Conservation (phyloP, 2,329 filamentous ascomycete genomes). For the Ceratocystis ficicola region DNA sequence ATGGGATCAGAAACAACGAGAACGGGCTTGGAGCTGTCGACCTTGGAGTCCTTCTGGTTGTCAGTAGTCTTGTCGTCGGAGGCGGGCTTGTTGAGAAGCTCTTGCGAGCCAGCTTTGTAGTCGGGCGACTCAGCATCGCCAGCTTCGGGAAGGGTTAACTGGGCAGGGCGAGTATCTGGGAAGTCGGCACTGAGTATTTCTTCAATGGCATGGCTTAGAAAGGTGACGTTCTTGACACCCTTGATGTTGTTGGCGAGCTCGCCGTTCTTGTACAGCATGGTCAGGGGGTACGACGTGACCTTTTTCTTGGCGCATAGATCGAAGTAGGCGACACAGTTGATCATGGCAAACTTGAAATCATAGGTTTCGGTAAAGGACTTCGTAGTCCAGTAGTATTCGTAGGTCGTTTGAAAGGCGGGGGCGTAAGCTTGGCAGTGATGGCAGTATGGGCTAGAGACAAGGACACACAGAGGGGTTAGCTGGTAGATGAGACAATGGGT, state of each 20-base stretch:
- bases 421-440: conserved; percentile 68
- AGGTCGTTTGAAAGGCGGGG: conserved; percentile 78
- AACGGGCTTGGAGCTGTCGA: conserved; percentile 18
- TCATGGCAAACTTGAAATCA: conserved; percentile 71
- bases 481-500: not conserved
- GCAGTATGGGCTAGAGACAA: conserved; percentile 41
- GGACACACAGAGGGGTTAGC: conserved; percentile 24
- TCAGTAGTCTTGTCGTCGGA: conserved; percentile 25
- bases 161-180: conserved; percentile 64
- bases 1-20: conserved; percentile 18
- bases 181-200: conserved; percentile 61
- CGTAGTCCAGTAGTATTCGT: conserved; percentile 90
- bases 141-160: conserved; percentile 56
- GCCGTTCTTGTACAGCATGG: conserved; percentile 70
- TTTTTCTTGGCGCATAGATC: conserved; percentile 61
- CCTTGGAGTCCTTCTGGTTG: conserved; percentile 25
- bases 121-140: conserved; percentile 44
- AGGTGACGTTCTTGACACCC: conserved; percentile 55
- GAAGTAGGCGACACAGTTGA: conserved; percentile 76
- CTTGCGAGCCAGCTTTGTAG: conserved; percentile 3
- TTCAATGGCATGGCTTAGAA: conserved; percentile 61
- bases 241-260: conserved; percentile 49
- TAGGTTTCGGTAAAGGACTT: conserved; percentile 71
- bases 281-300: conserved; percentile 61
- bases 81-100: conserved; percentile 23